A percentile compares a stretch with the other conserved stretches of the same genome.
Evolutionary conservation across 345 rosid genomes (phyloP).

Genomic region (Sonneratia alba): DNA sequence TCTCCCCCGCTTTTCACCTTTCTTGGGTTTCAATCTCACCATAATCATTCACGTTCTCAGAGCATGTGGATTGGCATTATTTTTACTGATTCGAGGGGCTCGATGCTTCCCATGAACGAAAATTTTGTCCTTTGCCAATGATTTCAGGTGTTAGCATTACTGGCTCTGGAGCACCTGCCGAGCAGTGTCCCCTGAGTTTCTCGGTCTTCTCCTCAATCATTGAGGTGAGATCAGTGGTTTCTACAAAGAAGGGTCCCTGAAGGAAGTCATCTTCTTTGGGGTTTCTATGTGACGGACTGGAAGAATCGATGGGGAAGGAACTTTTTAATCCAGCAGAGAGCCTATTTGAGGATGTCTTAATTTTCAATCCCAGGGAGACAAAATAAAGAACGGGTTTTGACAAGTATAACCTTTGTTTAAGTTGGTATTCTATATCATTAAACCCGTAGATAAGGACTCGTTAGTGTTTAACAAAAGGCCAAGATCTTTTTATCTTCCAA

Average conservation of each 20-base stretch:
- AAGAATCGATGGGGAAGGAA: neutral
- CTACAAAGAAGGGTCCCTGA: neutral
- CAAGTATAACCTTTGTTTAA: neutral
- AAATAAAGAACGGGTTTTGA: conserved; percentile 1
- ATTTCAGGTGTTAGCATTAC: neutral
- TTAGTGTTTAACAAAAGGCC: neutral
- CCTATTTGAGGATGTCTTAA: neutral
- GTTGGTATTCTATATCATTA: neutral
- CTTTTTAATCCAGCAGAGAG: neutral
- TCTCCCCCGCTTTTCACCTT: neutral
- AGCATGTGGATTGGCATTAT: neutral
- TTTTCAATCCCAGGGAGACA: neutral
- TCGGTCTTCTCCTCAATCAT: neutral
- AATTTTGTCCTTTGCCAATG: neutral
- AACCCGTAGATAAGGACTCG: neutral
- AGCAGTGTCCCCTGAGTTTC: neutral
- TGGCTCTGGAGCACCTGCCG: neutral
- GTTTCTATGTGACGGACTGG: neutral
- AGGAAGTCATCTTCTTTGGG: neutral
- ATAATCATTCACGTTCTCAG: neutral
- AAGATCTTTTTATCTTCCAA: neutral
- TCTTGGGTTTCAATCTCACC: neutral
- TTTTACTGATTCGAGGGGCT: neutral
- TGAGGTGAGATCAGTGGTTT: neutral
- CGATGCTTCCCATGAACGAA: neutral